Evolutionary conservation across 768 basidiomycete species (phyloP), one percentile per base, ranked within the genome.

Genomic region (Hebeloma cylindrosporum): DNA sequence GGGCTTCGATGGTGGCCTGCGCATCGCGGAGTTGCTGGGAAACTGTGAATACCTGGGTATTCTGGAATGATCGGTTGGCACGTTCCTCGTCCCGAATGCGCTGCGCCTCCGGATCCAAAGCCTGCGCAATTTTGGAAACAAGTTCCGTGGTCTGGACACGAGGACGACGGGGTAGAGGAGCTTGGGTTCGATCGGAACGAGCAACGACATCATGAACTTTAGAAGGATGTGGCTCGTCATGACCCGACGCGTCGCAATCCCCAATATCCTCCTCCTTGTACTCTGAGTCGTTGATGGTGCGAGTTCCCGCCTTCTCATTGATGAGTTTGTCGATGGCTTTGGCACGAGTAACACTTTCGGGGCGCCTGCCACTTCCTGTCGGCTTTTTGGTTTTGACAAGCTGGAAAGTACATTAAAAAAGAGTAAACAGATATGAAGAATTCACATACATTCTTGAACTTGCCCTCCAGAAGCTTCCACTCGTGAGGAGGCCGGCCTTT

Each of bases 81-180:
- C 51, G 47, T 8, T 61, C 53, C 8, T 59, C 57, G 40, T 67
- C 62, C 7, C 45, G 52, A 4, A 37, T 45, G 16, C 35, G 21
- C 16, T 58, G 59, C 11, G 54, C 49, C 3, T 42, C 38, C 11
- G 61, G 66, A 46, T 68, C 60, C 32, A 65, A 50, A 10, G 60
- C 52, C 20, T 28, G 7, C 3, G 57, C 22, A 18, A 68, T 44
- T 5, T 33, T 40, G 1, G 17, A 43, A 10, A 61, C 20, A 20
- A 65, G 52, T 13, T 62, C 61, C 5, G 41, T 26, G 7, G 54
- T 52, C 7, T 47, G 50, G 17, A 43, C 45, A 29, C 40, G 26
- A 31, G 40, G 40, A 34, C 47, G 34, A 23, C 33, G 30, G 35
- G 50, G 16, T 17, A 37, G 23, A 21, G 54, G 37, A 44, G 50